These are phyloP conservation scores for Colletotrichum sp. DNA, from an alignment of 2,329 filamentous ascomycete species.

Conservation along the genomic window DNA sequence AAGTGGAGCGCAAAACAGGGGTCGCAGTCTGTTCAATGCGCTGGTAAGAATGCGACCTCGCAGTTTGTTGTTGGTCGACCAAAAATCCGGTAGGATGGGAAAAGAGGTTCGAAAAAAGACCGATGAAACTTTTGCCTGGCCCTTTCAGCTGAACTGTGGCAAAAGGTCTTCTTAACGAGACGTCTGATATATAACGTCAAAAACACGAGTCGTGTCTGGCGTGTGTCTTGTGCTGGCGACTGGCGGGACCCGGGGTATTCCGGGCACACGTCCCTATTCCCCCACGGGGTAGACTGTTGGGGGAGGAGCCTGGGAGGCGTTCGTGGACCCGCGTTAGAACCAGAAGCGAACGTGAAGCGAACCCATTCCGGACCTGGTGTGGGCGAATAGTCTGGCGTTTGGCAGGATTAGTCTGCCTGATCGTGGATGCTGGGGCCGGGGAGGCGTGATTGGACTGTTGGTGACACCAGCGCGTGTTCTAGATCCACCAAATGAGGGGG, in stretches of 20 bases:
- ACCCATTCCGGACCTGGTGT: background rate
- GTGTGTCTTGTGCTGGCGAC: background rate
- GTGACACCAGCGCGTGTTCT: background rate
- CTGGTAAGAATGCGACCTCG: background rate
- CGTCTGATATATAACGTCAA: background rate
- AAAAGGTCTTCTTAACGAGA: background rate
- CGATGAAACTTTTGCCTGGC: background rate
- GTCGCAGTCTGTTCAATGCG: background rate
- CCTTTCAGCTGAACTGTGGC: background rate
- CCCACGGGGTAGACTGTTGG: slow-evolving; percentile 7
- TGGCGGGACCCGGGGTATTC: background rate
- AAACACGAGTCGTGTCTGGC: background rate
- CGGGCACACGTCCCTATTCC: background rate
- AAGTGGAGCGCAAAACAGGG: background rate
- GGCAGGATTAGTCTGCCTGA: background rate
- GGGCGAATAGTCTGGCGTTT: background rate
- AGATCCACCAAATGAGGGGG: background rate
- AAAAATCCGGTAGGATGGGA: background rate
- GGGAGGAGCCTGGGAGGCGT: background rate
- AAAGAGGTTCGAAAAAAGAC: background rate
- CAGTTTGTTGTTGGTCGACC: background rate
- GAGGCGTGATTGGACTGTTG: slow-evolving; percentile 5
- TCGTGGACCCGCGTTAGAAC: background rate
- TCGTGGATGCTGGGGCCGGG: background rate
- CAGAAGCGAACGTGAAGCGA: background rate